A percentile compares a stretch with the other conserved stretches of the same genome.
Conservation (phyloP, 2,329 filamentous ascomycete species). For the Fusarium fujikuroi region DNA sequence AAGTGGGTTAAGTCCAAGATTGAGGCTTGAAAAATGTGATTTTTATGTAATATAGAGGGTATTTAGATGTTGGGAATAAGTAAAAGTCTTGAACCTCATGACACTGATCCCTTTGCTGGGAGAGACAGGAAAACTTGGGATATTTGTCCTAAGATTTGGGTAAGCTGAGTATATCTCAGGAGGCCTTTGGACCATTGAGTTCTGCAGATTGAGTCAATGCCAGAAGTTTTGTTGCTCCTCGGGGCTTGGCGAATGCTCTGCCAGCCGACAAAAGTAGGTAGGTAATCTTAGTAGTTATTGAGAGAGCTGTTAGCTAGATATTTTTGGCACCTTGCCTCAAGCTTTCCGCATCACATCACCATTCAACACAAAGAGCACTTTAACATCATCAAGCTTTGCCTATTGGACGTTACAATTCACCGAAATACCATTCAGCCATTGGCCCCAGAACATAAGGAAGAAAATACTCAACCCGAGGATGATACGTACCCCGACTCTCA, state of each 20-base stretch:
- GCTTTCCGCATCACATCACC: background rate
- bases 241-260: background rate
- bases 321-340: background rate
- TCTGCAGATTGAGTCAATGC: background rate
- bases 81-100: slow-evolving; percentile 7
- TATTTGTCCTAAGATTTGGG: fast-evolving
- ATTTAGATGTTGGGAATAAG: slow-evolving; percentile 14
- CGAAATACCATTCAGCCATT: too few species aligned
- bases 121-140: background rate
- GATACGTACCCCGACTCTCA: background rate
- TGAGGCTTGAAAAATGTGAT: slow-evolving; percentile 1
- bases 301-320: fast-evolving
- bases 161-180: fast-evolving
- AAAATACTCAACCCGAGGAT: background rate
- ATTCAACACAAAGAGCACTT: background rate
- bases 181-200: fast-evolving
- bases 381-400: background rate
- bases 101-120: background rate
- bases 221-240: background rate
- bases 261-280: background rate
- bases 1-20: slow-evolving; percentile 84
- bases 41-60: slow-evolving; percentile 23
- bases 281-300: fast-evolving
- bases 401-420: too few species aligned
- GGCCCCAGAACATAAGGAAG: background rate